Conservation (phyloP, 257 asterid species). For the Fraxinus anomala region DNA sequence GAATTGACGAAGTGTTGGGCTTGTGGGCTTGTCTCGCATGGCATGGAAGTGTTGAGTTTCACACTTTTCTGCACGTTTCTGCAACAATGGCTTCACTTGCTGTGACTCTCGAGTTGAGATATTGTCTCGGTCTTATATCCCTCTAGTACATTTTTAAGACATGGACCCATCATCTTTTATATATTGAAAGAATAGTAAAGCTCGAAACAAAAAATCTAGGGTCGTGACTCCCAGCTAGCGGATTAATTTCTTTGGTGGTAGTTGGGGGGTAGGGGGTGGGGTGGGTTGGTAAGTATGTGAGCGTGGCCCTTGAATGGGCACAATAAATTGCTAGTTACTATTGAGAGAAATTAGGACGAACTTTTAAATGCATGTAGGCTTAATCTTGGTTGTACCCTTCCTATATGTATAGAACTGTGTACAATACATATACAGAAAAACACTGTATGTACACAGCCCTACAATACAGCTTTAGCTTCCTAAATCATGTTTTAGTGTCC, state of each 20-base stretch:
- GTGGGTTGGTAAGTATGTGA: background rate
- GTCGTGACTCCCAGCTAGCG: background rate
- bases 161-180: background rate
- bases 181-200: background rate
- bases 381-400: background rate
- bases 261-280: background rate
- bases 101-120: background rate
- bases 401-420: too few species aligned
- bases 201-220: background rate
- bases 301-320: background rate
- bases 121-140: background rate
- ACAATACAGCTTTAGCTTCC: too few species aligned
- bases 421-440: too few species aligned
- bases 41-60: too few species aligned
- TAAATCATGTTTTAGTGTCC: too few species aligned
- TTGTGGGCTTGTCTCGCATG: too few species aligned
- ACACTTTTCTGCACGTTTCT: background rate
- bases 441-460: too few species aligned
- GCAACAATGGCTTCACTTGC: background rate
- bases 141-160: too few species aligned
- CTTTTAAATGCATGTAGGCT: constrained; percentile 26
- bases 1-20: too few species aligned
- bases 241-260: constrained; percentile 7
- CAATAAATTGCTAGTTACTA: background rate
- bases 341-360: constrained; percentile 14